Percentiles rank a stretch among this genome's conserved stretches.
phyloP scores from a whole-genome alignment of 257 asterid species.

The Knoxia roxburghii region DNA sequence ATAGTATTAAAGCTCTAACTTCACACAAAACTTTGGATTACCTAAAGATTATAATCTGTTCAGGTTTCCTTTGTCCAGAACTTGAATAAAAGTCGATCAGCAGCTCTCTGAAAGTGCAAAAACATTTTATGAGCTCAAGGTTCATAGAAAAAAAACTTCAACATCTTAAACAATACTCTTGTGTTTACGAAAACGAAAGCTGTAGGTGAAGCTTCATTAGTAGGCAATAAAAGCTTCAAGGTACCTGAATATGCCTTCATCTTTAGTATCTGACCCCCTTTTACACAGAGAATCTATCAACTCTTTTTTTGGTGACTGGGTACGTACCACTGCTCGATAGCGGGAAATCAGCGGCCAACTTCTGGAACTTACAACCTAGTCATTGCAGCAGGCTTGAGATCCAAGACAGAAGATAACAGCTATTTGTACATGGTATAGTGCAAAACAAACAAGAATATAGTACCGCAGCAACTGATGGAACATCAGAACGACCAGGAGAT shows the following conservation, averaged over 20 bases:
- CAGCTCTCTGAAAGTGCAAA: constrained; percentile 42
- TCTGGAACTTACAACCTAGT: constrained; percentile 66
- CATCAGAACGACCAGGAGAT: constrained; percentile 66
- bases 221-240: not conserved
- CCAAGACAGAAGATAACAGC: not conserved
- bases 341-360: constrained; percentile 62
- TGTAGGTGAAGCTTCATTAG: not conserved
- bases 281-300: constrained; percentile 54
- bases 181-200: not conserved
- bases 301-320: constrained; percentile 62
- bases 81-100: constrained; percentile 44
- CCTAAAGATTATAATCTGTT: constrained; percentile 67
- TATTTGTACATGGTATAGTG: not conserved
- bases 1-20: no score
- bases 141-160: not conserved
- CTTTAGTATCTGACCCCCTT: constrained; percentile 30
- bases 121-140: not conserved
- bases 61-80: constrained; percentile 38
- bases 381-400: constrained; percentile 8
- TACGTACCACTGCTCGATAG: constrained; percentile 61
- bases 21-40: not conserved
- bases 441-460: not conserved
- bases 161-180: not conserved
- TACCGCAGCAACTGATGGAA: constrained; percentile 78
- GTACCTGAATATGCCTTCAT: constrained; percentile 62